phyloP scores from a whole-genome alignment of 1,284 basidiomycete species.

The Farysia itapuensis region DNA sequence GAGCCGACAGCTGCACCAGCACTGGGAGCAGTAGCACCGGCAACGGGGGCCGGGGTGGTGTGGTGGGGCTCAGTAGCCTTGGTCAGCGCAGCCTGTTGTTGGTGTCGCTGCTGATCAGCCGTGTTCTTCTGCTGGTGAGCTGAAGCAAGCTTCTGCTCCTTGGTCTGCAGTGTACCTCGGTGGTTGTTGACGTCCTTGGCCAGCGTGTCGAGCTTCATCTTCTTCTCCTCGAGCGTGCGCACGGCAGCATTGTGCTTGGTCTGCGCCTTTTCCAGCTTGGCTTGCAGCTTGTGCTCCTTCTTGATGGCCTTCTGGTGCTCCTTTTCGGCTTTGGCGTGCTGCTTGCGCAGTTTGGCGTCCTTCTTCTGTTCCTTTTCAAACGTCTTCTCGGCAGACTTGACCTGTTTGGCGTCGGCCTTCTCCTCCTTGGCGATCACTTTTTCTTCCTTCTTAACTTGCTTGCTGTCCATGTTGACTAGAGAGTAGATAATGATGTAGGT shows the following conservation, averaged over 20 bases:
- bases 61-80: background rate
- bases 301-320: slow-evolving; percentile 28
- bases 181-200: slow-evolving; percentile 15
- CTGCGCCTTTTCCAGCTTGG: slow-evolving; percentile 28
- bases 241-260: slow-evolving; percentile 27
- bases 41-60: background rate
- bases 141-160: slow-evolving; percentile 15
- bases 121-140: slow-evolving; percentile 20
- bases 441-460: slow-evolving; percentile 23
- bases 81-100: slow-evolving; percentile 14
- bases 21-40: background rate
- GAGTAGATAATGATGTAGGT: no score
- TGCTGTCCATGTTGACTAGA: slow-evolving; percentile 20
- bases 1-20: no score
- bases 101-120: slow-evolving; percentile 13
- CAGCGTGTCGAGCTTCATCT: slow-evolving; percentile 25
- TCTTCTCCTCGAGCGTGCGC: slow-evolving; percentile 24
- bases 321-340: slow-evolving; percentile 16
- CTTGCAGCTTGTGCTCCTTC: slow-evolving; percentile 31
- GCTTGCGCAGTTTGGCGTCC: slow-evolving; percentile 21
- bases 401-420: slow-evolving; percentile 21
- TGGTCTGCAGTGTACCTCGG: slow-evolving; percentile 4
- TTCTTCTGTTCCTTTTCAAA: slow-evolving; percentile 23
- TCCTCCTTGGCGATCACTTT: slow-evolving; percentile 26
- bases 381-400: slow-evolving; percentile 13